These are phyloP conservation scores for Solanum hybrid DNA, from an alignment of 305 asterid species.

Conservation along the genomic window DNA sequence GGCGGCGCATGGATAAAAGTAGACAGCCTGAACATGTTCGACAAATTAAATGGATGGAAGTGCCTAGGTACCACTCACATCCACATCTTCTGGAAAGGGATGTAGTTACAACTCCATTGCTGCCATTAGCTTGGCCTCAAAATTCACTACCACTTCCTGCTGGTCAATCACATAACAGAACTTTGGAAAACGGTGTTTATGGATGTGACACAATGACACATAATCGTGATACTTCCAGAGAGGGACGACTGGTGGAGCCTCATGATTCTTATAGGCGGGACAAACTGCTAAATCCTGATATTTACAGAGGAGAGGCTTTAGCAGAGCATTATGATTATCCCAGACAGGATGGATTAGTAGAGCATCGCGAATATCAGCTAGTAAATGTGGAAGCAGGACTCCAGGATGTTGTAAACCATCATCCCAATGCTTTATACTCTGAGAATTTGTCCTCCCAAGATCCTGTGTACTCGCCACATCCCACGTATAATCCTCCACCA, in stretches of 20 bases:
- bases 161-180: slow-evolving; percentile 37
- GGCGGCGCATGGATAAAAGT: slow-evolving; percentile 17
- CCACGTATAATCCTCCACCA: slow-evolving; percentile 15
- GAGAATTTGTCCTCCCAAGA: slow-evolving; percentile 11
- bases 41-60: slow-evolving; percentile 18
- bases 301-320: slow-evolving; percentile 17
- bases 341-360: slow-evolving; percentile 23
- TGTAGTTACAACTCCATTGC: slow-evolving; percentile 22
- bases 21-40: slow-evolving; percentile 13
- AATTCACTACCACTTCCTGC: slow-evolving; percentile 14
- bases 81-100: slow-evolving; percentile 35
- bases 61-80: slow-evolving; percentile 17
- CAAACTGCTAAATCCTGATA: slow-evolving; percentile 10
- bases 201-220: slow-evolving; percentile 23
- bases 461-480: slow-evolving; percentile 20
- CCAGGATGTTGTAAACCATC: slow-evolving; percentile 21
- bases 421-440: slow-evolving; percentile 22
- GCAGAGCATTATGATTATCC: slow-evolving; percentile 15
- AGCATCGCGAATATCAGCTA: slow-evolving; percentile 21
- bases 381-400: slow-evolving; percentile 20
- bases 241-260: slow-evolving; percentile 7
- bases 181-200: slow-evolving; percentile 30
- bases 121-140: slow-evolving; percentile 8
- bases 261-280: slow-evolving; percentile 17
- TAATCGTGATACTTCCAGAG: slow-evolving; percentile 18